These are phyloP conservation scores for Tolypocladium ovalisporum DNA, from an alignment of 2,329 filamentous ascomycete genomes.

Conservation along the genomic window DNA sequence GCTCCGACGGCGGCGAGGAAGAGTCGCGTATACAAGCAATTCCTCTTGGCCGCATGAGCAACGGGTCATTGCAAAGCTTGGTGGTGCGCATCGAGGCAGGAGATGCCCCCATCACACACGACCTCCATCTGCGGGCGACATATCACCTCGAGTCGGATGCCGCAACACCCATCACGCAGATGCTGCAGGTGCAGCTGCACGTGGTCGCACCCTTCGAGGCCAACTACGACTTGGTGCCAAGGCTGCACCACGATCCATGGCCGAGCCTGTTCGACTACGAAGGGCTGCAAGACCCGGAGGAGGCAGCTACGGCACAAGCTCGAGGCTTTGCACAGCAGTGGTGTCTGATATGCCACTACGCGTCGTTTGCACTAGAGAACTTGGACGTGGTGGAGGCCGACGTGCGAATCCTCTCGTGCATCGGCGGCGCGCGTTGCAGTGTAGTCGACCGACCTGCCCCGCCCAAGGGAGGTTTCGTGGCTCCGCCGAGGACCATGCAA, in stretches of 20 bases:
- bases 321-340: slow-evolving; percentile 70
- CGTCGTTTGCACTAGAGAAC: slow-evolving; percentile 68
- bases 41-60: slow-evolving; percentile 35
- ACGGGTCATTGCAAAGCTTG: slow-evolving; percentile 29
- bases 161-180: slow-evolving; percentile 71
- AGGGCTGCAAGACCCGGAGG: slow-evolving; percentile 24
- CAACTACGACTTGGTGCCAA: slow-evolving; percentile 76
- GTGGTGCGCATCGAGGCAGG: slow-evolving; percentile 40
- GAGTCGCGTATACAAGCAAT: slow-evolving; percentile 32
- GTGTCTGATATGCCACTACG: slow-evolving; percentile 62
- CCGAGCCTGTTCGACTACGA: slow-evolving; percentile 71
- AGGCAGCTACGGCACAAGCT: slow-evolving; percentile 17
- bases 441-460: slow-evolving; percentile 27
- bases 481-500: slow-evolving; percentile 57
- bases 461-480: slow-evolving; percentile 31
- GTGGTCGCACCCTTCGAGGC: slow-evolving; percentile 82
- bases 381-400: slow-evolving; percentile 53
- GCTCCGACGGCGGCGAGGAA: slow-evolving; percentile 22
- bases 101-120: slow-evolving; percentile 43
- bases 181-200: slow-evolving; percentile 54
- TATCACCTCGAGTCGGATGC: slow-evolving; percentile 74
- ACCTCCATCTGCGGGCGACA: slow-evolving; percentile 59
- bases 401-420: slow-evolving; percentile 47
- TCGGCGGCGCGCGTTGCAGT: slow-evolving; percentile 51
- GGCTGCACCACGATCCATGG: slow-evolving; percentile 70